Conservation (phyloP, 2,329 filamentous ascomycete species). For the Pestalotiopsis sp. region DNA sequence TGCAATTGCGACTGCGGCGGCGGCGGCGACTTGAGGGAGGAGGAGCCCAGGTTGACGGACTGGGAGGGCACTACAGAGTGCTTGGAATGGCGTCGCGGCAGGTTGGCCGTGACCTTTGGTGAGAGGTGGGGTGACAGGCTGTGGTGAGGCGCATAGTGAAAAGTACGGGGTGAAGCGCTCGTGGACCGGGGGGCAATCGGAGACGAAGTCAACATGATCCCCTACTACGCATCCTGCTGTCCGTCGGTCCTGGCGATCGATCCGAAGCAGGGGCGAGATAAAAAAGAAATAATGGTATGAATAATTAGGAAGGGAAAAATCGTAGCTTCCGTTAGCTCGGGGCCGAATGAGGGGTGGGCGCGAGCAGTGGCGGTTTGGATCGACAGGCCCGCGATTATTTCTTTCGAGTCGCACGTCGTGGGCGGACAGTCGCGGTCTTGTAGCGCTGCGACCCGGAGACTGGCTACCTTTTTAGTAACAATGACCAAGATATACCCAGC, state of each 20-base stretch:
- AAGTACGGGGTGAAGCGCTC: constrained; percentile 54
- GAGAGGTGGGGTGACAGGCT: constrained; percentile 42
- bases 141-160: constrained; percentile 50
- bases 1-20: constrained; percentile 25
- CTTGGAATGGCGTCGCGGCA: constrained; percentile 43
- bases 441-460: neutral
- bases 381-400: neutral
- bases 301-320: neutral
- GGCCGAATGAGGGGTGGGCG: neutral
- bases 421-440: too few species aligned
- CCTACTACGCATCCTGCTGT: constrained; percentile 49
- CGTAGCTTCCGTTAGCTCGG: neutral
- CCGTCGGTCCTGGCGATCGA: constrained; percentile 6
- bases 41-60: constrained; percentile 31
- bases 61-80: constrained; percentile 32
- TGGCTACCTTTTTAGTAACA: neutral
- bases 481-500: neutral
- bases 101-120: constrained; percentile 41
- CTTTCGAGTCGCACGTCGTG: neutral
- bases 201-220: constrained; percentile 63
- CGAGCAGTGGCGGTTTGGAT: neutral
- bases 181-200: constrained; percentile 52
- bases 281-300: neutral
- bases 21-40: constrained; percentile 20
- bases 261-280: neutral